Evolutionary conservation across 371 early-diverging fungal genomes (phyloP), one percentile per base, ranked within the genome.

Genomic region (Lichtheimia corymbifera): DNA sequence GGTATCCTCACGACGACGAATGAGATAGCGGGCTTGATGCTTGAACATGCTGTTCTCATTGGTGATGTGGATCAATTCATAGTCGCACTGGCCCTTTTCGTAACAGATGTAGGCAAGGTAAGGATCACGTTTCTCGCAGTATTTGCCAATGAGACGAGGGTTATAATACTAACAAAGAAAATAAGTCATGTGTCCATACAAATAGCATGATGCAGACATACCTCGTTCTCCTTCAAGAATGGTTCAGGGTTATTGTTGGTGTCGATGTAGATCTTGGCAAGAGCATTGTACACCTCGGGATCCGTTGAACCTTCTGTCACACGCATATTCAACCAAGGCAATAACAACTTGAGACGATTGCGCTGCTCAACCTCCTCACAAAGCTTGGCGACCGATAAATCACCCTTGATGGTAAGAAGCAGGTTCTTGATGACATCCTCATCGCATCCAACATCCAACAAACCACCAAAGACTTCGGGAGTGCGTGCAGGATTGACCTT

Each of bases 201-300:
- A 35, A 35, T 11, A 35, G 13, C 25, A 2, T 51, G 18, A 7
- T 41, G 5, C n/a, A 1, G 7, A 12, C 40, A 44, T 61, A 83
- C 80, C 63, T 89, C 87, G 77, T 98, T 98, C 61, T 91, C 91
- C 65, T 88, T 91, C 63, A 98, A 80, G 88, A 98, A 98, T 58
- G 86, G 85, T 70, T 97, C 98, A 20, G 99, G 93, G 64, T 97
- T 95, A 74, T 94, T 94, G 87, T 97, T 98, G 76, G 93, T 96
- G 75, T 97, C 99, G 67, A 98, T 97, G 73, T 97, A 97, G 57
- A 98, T 96, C 88, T 97, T 98, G 67, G 97, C 99, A 54, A 98
- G 80, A 12, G 97, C 98, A 66, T 97, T 98, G 85, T 92, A 97
- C 3, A 98, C 89, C 50, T 89, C 91, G 4, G 89, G 76, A 66